Evolutionary conservation across 2,329 filamentous ascomycete species (phyloP), one percentile per base, ranked within the genome.

Genomic region (Cordyceps cicadae): DNA sequence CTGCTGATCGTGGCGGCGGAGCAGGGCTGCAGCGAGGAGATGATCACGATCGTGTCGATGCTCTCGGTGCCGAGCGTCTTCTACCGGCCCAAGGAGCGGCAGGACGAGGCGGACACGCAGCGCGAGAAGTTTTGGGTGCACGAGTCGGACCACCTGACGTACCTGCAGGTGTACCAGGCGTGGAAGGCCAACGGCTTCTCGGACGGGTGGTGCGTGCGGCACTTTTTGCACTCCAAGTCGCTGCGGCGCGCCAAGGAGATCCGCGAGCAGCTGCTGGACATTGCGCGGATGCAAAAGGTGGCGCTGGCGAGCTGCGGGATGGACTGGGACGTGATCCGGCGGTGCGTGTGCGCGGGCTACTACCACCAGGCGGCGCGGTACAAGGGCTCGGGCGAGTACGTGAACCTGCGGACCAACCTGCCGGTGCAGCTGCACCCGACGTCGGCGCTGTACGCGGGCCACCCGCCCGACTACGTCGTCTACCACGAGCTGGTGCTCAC

Each of bases 401-500:
- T 96, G 76, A 99, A 99, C 72, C 81, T 99, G 41, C 88, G 94
- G 24, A 99, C 94, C 0, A 94, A 90, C 69, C 92, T 99, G 3
- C 92, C 89, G 1, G 90, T 99, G 59, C 92, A 96, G 71, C 81
- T 99, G 34, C 95, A 99, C 71, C 94, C 94, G 1, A 99, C 94
- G 0, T 92, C 87, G 64, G 91, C 94, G 1, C 82, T 99, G 0
- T 97, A 97, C 71, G 94, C 94, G 1, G 94, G 94, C 4, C 95
- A 96, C 73, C 84, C 96, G 26, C 94, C 95, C 1, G 94, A 99
- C 71, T 97, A 97, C 70, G 91, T 99, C 57, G 87, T 99, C 48
- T 99, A 99, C 75, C 94, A 99, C 78, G 94, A 99, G 74, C 84
- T 99, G 62, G 96, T 99, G 67, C 84, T 99, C 63, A 99, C 94